A percentile compares a stretch with the other conserved stretches of the same genome.
Evolutionary conservation across 2,329 filamentous ascomycete genomes (phyloP).

Genomic region (Chrysoporthe austroafricana): DNA sequence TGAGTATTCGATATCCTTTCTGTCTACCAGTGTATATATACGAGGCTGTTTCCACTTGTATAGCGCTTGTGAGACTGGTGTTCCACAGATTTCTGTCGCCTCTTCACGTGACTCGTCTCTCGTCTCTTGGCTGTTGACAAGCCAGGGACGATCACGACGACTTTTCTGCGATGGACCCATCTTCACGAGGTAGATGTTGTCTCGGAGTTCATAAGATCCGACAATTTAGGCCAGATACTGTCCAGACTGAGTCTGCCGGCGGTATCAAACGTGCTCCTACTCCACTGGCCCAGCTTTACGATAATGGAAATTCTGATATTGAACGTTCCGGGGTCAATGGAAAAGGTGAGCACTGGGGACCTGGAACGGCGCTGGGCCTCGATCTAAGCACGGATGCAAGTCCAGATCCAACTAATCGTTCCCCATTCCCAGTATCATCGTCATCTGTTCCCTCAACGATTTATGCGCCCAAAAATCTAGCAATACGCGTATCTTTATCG

Average conservation of each 20-base stretch:
- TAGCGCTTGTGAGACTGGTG: neutral
- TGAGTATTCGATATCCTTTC: neutral
- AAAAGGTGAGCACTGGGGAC: neutral
- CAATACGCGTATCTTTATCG: too few relatives aligned
- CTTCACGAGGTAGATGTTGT: neutral
- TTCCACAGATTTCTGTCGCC: neutral
- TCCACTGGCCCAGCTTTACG: neutral
- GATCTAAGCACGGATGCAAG: too few relatives aligned
- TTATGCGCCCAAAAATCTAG: too few relatives aligned
- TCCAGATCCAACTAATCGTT: too few relatives aligned
- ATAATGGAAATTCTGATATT: neutral
- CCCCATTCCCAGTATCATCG: too few relatives aligned
- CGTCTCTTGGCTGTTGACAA: neutral
- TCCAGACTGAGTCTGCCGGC: neutral
- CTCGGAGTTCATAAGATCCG: neutral
- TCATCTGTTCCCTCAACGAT: too few relatives aligned
- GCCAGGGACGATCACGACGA: neutral
- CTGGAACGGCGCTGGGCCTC: neutral
- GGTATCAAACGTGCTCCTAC: neutral
- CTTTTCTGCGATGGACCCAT: neutral
- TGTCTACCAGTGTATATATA: neutral
- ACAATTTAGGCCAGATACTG: neutral
- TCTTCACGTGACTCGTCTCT: neutral
- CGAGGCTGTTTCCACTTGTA: neutral
- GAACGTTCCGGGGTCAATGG: neutral